Evolutionary conservation across 176 grass and related monocot genomes (phyloP).

Genomic region (Hsuehochloa calcarea): DNA sequence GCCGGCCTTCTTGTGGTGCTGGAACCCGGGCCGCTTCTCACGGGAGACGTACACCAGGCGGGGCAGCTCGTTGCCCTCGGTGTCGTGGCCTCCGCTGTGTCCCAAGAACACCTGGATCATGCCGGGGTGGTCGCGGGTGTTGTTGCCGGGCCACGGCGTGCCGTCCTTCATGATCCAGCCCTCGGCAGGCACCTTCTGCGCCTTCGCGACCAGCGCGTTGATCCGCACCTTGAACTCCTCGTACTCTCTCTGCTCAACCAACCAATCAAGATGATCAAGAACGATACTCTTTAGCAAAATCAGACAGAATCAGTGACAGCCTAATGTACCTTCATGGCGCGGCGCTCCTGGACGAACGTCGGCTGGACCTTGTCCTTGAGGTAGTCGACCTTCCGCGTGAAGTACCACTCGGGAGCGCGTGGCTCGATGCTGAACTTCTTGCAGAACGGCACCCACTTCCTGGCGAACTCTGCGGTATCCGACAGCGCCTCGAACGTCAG

Average conservation of each 20-base stretch:
- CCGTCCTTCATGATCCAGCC: conserved; percentile 99
- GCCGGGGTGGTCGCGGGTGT: conserved; percentile 95
- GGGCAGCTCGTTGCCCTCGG: conserved; percentile 92
- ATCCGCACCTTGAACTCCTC: conserved; percentile 98
- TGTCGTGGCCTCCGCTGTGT: conserved; percentile 87
- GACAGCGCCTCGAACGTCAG: conserved; percentile 91
- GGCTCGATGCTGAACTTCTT: conserved; percentile 97
- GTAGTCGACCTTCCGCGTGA: conserved; percentile 87
- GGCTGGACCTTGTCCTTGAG: conserved; percentile 98
- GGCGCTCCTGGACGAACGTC: conserved; percentile 86
- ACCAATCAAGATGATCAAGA: neutral
- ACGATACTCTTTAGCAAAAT: neutral
- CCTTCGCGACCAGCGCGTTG: conserved; percentile 93
- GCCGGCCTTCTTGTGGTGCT: conserved; percentile 99
- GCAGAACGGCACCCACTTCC: conserved; percentile 99
- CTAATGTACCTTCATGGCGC: conserved; percentile 83
- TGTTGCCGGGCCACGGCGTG: conserved; percentile 97
- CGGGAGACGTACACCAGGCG: conserved; percentile 95
- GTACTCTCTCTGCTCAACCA: conserved; percentile 69
- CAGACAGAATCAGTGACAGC: neutral
- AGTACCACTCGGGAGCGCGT: conserved; percentile 91
- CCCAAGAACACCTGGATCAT: conserved; percentile 99
- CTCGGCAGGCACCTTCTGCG: conserved; percentile 74
- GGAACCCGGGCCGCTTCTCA: conserved; percentile 93
- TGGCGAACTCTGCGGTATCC: conserved; percentile 89